Conservation (phyloP, 176 grass and related monocot species). For the Avena atlantica region DNA sequence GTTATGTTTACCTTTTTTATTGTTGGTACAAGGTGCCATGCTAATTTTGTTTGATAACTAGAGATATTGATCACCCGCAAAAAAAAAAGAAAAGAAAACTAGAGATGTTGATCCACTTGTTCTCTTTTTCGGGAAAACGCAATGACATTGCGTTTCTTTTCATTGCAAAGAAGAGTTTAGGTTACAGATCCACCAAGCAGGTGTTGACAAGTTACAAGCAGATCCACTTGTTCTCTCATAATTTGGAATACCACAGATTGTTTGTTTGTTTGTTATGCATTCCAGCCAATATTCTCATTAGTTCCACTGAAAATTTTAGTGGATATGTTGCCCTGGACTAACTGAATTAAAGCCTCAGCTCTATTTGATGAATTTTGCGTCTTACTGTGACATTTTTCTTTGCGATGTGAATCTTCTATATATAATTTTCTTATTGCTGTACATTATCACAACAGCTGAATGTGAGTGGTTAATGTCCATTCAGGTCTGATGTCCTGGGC, state of each 20-base stretch:
- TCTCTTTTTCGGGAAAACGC: no score
- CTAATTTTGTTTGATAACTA: slow-evolving; percentile 18
- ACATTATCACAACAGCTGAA: slow-evolving; percentile 13
- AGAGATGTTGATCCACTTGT: not conserved
- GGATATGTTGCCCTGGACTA: not conserved
- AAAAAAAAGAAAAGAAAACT: not conserved
- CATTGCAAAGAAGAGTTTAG: no score
- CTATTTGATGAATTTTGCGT: not conserved
- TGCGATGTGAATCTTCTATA: slow-evolving; percentile 6
- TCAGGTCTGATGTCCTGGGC: slow-evolving; percentile 95
- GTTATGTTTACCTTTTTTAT: not conserved
- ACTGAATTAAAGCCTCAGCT: slow-evolving; percentile 9
- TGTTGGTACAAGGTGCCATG: not conserved
- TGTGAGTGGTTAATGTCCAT: slow-evolving; percentile 31
- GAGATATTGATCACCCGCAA: not conserved
- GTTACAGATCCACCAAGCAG: no score
- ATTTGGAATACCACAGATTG: not conserved
- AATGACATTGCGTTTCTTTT: no score
- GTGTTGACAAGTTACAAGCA: no score
- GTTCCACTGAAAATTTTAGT: slow-evolving; percentile 20
- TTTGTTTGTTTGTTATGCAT: slow-evolving; percentile 26
- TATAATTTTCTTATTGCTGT: not conserved
- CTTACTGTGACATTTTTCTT: slow-evolving; percentile 12
- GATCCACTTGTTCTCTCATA: slow-evolving; percentile 14
- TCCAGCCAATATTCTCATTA: not conserved